Base-by-base conservation (phyloP, 768 basidiomycete genomes). In the Suillus sp. region DNA sequence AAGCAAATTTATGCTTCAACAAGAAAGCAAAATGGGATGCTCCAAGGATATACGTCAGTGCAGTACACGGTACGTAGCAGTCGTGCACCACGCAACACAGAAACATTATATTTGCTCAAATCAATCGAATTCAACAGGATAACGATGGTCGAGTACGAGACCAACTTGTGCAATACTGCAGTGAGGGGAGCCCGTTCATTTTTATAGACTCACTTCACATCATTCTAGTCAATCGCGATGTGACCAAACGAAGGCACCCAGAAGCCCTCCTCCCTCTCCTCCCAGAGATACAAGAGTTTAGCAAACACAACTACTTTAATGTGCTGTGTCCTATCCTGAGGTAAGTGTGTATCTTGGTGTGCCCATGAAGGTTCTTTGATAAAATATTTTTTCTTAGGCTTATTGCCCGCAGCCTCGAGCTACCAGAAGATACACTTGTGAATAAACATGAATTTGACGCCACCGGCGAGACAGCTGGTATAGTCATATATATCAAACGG, bases 101-200 rank as follows among this genome's bases (percentile, higher is more conserved):
- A 20, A 18, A 22, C 4, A 38, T 25, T 32, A 13, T 5, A 22
- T 58, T 14, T 16, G 42, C 38, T 16, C 20, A 18, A 25, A 18
- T 48, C 48, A 13, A 42, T 43, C 6, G 51, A 30, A 32, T 14
- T n/a, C 22, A 47, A 27, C 59, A 90, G 88, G 83, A 85, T 56
- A 82, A 87, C 53, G 84, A 84, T 53, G 81, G 80, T 11, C 88
- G 87, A 9, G 83, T 90, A 25, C 79, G 73, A 16, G 88, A 90
- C 67, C 86, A 88, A 64, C 67, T 88, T 20, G 87, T 88, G 66
- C 78, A 83, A 57, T 89, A 90, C 68, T 85, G 84, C 65, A 78
- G 88, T 89, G 62, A 63, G 82, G 66, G 2, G 25, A 4, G 16
- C 10, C 14, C 35, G 1, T 55, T 37, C 4, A 55, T 9, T 37